These are phyloP conservation scores for Colletotrichum sp. DNA, from an alignment of 2,329 filamentous ascomycete genomes.

Conservation along the genomic window DNA sequence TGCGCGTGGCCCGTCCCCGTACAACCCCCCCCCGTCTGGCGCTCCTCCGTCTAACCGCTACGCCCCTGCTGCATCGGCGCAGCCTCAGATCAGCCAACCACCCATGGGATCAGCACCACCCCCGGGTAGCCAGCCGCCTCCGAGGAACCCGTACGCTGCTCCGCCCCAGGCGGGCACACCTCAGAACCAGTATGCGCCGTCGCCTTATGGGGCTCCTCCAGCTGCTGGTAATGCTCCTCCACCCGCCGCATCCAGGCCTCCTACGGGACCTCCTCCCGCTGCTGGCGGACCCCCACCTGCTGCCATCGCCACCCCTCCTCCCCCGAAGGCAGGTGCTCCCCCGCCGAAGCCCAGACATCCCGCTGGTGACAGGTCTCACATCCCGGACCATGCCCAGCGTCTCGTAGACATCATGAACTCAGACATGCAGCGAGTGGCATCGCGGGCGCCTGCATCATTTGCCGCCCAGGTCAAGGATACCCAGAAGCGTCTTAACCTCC, in stretches of 20 bases:
- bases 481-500: constrained; percentile 86
- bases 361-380: constrained; percentile 87
- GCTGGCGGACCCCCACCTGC: constrained; percentile 31
- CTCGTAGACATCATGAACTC: constrained; percentile 81
- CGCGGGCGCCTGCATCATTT: constrained; percentile 85
- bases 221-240: constrained; percentile 27
- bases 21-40: constrained; percentile 76
- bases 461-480: constrained; percentile 90
- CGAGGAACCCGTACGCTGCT: constrained; percentile 44
- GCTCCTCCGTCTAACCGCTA: constrained; percentile 78
- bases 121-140: constrained; percentile 46
- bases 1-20: constrained; percentile 81
- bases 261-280: constrained; percentile 45
- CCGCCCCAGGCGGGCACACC: constrained; percentile 50
- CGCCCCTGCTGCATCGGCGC: constrained; percentile 67
- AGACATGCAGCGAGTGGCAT: constrained; percentile 88
- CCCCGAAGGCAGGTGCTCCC: constrained; percentile 50
- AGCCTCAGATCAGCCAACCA: constrained; percentile 52
- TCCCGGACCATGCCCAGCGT: constrained; percentile 75
- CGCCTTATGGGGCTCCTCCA: constrained; percentile 50
- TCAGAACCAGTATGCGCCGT: constrained; percentile 65
- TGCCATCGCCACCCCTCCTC: constrained; percentile 46
- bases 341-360: constrained; percentile 72
- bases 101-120: constrained; percentile 41
- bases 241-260: constrained; percentile 38